A percentile compares a stretch with the other conserved stretches of the same genome.
Evolutionary conservation across 2,329 filamentous ascomycete genomes (phyloP).

Genomic region (Trichoderma simmonsii): DNA sequence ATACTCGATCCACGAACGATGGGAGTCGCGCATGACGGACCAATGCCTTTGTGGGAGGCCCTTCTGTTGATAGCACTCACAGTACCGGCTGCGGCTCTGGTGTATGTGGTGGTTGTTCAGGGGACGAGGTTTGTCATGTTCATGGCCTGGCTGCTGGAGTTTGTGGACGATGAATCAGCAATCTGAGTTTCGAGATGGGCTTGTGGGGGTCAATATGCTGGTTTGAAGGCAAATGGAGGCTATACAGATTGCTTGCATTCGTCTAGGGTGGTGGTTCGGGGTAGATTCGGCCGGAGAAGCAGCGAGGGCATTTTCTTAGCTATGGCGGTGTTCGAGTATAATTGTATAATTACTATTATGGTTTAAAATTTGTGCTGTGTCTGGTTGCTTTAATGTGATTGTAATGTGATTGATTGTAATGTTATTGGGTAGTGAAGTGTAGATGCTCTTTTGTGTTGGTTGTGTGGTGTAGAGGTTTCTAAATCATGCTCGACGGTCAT

Average conservation of each 20-base stretch:
- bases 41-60: constrained; percentile 27
- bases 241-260: background rate
- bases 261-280: background rate
- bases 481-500: background rate
- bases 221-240: background rate
- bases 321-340: background rate
- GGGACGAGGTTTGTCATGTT: constrained; percentile 26
- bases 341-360: background rate
- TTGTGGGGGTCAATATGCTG: background rate
- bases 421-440: too few relatives aligned
- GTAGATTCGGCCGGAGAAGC: background rate
- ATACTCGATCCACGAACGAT: constrained; percentile 37
- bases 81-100: constrained; percentile 27
- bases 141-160: constrained; percentile 20
- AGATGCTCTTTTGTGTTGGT: too few relatives aligned
- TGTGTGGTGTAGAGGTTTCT: too few relatives aligned
- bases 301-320: background rate
- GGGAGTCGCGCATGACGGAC: constrained; percentile 29
- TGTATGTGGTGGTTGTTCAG: constrained; percentile 27
- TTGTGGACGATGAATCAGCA: background rate
- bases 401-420: background rate
- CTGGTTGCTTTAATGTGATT: background rate
- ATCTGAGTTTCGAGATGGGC: background rate
- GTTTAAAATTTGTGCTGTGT: background rate
- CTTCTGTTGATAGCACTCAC: constrained; percentile 28